Conservation (phyloP, 2,329 filamentous ascomycete species). For the Diplodia sapinea region DNA sequence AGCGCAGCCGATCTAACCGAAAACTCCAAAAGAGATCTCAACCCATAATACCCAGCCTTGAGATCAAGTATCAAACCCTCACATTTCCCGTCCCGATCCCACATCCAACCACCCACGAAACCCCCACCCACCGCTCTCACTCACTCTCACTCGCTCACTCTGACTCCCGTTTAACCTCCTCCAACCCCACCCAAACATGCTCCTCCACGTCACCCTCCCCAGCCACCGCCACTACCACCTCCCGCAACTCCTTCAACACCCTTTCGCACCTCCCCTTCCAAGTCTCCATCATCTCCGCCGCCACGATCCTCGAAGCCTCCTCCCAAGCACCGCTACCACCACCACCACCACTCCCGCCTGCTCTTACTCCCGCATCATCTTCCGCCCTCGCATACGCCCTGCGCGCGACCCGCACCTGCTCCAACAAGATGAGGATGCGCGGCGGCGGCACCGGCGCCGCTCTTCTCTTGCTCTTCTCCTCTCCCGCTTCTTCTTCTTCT, state of each 20-base stretch:
- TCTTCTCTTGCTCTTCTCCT: background rate
- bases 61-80: no score
- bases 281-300: background rate
- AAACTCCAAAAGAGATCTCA: no score
- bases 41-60: no score
- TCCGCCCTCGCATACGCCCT: background rate
- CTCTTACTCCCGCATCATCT: background rate
- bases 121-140: no score
- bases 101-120: no score
- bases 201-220: background rate
- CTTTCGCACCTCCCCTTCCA: conserved; percentile 9
- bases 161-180: background rate
- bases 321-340: background rate
- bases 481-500: background rate
- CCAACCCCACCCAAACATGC: background rate
- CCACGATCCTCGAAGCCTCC: background rate
- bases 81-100: no score
- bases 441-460: background rate
- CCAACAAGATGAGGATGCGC: background rate
- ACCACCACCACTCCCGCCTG: background rate
- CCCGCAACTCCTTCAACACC: background rate
- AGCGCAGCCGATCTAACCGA: no score
- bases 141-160: background rate
- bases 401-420: conserved; percentile 9
- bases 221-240: background rate